Conservation (phyloP, 768 basidiomycete species). For the Porpolomopsis calyptriformis region DNA sequence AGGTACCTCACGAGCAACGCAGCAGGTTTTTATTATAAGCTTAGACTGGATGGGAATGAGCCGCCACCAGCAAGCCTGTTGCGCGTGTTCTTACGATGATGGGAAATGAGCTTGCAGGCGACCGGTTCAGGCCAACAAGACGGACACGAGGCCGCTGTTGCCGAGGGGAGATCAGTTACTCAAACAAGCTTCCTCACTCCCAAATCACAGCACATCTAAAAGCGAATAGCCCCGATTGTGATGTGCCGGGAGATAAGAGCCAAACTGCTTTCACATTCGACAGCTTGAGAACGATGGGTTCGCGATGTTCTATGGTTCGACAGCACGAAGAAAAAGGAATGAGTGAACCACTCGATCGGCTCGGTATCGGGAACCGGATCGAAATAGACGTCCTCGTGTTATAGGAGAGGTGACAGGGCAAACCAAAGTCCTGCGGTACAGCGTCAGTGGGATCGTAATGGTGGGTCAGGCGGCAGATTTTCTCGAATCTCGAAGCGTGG, state of each 20-base stretch:
- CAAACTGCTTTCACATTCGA: not conserved
- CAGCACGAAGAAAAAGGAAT: conserved; percentile 5
- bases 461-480: not conserved
- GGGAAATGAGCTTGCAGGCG: conserved; percentile 15
- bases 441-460: not conserved
- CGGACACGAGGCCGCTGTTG: conserved; percentile 32
- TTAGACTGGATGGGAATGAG: conserved; percentile 5
- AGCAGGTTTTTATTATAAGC: conserved; percentile 3
- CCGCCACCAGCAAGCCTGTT: conserved; percentile 3
- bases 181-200: not conserved
- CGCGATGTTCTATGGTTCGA: no score
- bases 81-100: conserved; percentile 8
- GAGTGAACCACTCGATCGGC: conserved; percentile 16
- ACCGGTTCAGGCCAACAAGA: conserved; percentile 25
- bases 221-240: not conserved
- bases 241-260: not conserved
- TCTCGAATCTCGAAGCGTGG: not conserved
- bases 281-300: not conserved
- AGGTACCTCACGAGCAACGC: conserved; percentile 13
- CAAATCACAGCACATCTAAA: not conserved
- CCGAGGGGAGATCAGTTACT: not conserved
- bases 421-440: not conserved
- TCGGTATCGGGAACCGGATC: conserved; percentile 22
- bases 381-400: conserved; percentile 22
- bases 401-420: conserved; percentile 1